Evolutionary conservation across 768 basidiomycete species (phyloP), one percentile per base, ranked within the genome.

Genomic region (Termitomyces sp.): DNA sequence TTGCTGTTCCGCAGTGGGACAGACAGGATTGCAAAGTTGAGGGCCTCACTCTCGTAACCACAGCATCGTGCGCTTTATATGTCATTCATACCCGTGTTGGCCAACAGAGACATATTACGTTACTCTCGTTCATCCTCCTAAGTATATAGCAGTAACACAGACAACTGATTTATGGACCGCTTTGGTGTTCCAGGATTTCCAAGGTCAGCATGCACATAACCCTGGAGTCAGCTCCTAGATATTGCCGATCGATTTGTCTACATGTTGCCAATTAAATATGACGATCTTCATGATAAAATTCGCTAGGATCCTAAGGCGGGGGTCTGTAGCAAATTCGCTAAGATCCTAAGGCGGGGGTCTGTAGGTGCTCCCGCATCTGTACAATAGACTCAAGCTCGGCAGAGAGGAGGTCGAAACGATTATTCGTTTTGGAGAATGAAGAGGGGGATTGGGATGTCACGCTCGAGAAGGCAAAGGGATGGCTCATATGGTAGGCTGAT

Each of bases 331-430:
- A 75, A 5, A 73, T 82, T 56, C 73, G 67, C 56, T 85, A 85
- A 56, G 68, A 73, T 57, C 78, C 2, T 70, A 76, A 38, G 71
- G 27, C n/a, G n/a, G n/a, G n/a, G n/a, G n/a, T n/a, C n/a, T n/a
- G n/a, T n/a, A n/a, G n/a, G n/a, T 79, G 58, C 84, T 83, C 55
- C 82, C 82, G 0, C 83, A 85, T 62, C 56, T 85, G 23, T 82
- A 83, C 57, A 83, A 82, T 44, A 72, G 70, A 2, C 55, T 76
- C 10, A 71, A 65, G 52, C 59, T 85, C 23, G 82, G 81, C 16
- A 72, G 66, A 35, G 69, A 68, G 1, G 78, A 83, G 65, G 68
- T 84, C 7, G 80, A 83, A 37, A 72, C n/a, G 74, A 38, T 68
- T 79, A 34, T 59, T 43, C 32, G 58, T 66, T 19, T 65, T 69